phyloP scores from a whole-genome alignment of 257 asterid species.

The Ligustrum vulgare region DNA sequence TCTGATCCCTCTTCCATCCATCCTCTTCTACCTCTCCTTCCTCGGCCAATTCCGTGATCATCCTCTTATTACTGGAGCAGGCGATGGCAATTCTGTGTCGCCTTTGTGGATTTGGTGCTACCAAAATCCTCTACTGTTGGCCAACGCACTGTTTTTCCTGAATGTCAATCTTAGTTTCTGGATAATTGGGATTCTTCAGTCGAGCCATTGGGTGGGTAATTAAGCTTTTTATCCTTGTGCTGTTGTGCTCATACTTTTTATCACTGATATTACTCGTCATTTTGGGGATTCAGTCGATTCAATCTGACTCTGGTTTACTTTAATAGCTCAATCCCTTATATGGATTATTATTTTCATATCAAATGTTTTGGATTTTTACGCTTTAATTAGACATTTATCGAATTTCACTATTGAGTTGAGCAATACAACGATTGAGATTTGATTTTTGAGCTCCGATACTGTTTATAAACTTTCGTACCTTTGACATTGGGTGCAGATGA shows the following conservation, averaged over 20 bases:
- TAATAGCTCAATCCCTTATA: background rate
- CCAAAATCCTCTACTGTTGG: slow-evolving; percentile 67
- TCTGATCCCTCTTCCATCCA: slow-evolving; percentile 73
- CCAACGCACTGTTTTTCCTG: slow-evolving; percentile 71
- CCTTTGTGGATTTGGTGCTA: slow-evolving; percentile 74
- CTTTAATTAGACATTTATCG: background rate
- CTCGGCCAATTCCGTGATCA: slow-evolving; percentile 45
- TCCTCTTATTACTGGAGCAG: slow-evolving; percentile 1
- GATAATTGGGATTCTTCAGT: slow-evolving; percentile 66
- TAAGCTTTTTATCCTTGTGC: background rate
- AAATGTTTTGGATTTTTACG: background rate
- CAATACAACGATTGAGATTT: background rate
- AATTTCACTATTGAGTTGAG: background rate
- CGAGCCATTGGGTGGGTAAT: slow-evolving; percentile 82
- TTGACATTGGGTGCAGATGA: slow-evolving; percentile 56
- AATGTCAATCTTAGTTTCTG: slow-evolving; percentile 80
- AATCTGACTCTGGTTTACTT: background rate
- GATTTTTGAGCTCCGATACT: background rate
- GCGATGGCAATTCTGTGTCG: slow-evolving; percentile 29
- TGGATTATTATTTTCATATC: background rate
- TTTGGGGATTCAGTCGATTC: background rate
- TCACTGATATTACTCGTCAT: background rate
- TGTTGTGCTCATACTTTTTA: background rate
- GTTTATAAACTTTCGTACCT: background rate
- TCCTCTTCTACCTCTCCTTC: slow-evolving; percentile 72